These are phyloP conservation scores for Cladosporium sp. DNA, from an alignment of 2,329 filamentous ascomycete species.

Conservation along the genomic window DNA sequence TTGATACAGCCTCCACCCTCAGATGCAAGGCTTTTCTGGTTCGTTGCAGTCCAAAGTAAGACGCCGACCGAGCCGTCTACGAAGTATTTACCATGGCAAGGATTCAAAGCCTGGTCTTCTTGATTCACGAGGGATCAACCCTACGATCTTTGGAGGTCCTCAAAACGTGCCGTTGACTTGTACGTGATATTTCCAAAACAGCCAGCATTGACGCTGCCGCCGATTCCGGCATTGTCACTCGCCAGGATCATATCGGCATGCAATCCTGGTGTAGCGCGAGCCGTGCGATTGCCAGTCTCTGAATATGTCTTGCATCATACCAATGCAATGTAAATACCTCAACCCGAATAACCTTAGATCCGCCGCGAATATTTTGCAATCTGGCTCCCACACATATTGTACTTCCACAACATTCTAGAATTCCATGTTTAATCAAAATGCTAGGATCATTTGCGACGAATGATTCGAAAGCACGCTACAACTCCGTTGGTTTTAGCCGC, in stretches of 20 bases:
- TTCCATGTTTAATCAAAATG: not conserved
- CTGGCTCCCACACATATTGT: not conserved
- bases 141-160: not conserved
- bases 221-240: not conserved
- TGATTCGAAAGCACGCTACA: not conserved
- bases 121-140: not conserved
- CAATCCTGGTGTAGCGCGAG: not conserved
- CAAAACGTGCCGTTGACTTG: not conserved
- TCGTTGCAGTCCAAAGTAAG: not conserved
- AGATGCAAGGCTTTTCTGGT: not conserved
- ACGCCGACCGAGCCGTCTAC: too few relatives aligned
- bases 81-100: not conserved
- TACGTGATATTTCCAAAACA: not conserved
- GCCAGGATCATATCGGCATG: not conserved
- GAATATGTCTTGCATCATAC: not conserved
- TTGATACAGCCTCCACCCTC: not conserved
- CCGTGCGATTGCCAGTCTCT: not conserved
- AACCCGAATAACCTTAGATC: too few relatives aligned
- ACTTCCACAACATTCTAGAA: not conserved
- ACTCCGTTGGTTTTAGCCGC: not conserved
- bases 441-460: not conserved
- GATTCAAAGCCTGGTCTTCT: not conserved
- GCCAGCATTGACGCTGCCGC: not conserved
- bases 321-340: not conserved
- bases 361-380: not conserved